Evolutionary conservation across 768 basidiomycete species (phyloP), one percentile per base, ranked within the genome.

Genomic region (Mycena vitilis): DNA sequence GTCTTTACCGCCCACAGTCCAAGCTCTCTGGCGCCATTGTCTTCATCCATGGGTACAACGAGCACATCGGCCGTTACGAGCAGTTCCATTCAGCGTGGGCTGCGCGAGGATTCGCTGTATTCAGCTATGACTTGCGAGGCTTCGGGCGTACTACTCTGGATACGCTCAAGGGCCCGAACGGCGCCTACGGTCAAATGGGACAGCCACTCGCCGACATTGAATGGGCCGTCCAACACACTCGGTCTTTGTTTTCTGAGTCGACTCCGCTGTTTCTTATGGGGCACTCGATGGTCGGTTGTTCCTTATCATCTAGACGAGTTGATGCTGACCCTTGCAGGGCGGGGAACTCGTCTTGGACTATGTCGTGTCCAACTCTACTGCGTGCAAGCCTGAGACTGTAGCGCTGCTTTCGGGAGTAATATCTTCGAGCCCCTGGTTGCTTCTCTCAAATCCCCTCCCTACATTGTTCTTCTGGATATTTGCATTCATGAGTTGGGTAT

Each of bases 11-110:
- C 1, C 60, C 49, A 16, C 18, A 2, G 2, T 49, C 48, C 2
- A n/a, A 49, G 51, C 51, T 42, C 2, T 37, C 51, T 20, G 49
- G 23, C 7, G 49, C 38, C 16, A 38, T 62, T 13, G 60, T 62
- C 6, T 62, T 62, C 18, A 51, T 53, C 1, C 60, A 62, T 52
- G 60, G 60, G 25, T 53, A 62, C 38, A 42, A 62, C 60, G 60
- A 62, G 51, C 60, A 62, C 30, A 62, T 53, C 22, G 44, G 60
- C 16, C 60, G 51, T 25, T 62, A 62, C 22, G 60, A 62, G 34
- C 60, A 6, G 22, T 23, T 44, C 4, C 60, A 62, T 23, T 40
- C 51, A 4, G 49, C 49, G 15, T 62, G 60, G 60, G 60, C 60
- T 5, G 60, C 60, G 6, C 37, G 60, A 23, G 51, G 49, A 4